Evolutionary conservation across 2,329 filamentous ascomycete species (phyloP).

Genomic region (Shiraia sp.): DNA sequence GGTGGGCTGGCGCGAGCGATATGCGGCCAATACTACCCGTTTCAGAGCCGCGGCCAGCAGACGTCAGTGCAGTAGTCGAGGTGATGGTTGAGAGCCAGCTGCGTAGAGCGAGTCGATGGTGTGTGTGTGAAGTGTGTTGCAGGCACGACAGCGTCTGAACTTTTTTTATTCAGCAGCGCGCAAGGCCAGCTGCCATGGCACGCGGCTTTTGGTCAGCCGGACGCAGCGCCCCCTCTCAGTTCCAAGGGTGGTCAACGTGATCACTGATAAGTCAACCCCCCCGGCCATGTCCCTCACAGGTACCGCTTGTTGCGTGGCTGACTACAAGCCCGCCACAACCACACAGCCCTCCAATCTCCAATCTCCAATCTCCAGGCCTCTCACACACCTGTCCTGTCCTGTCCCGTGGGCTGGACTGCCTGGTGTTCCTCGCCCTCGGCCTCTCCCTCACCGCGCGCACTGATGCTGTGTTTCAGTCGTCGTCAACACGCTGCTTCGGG

Average conservation of each 20-base stretch:
- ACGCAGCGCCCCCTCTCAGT: conserved; percentile 12
- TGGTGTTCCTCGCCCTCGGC: conserved; percentile 7
- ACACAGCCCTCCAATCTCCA: conserved; percentile 15
- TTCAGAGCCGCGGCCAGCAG: conserved; percentile 7
- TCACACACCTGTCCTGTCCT: no score
- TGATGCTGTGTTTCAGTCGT: conserved; percentile 21
- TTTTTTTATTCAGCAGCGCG: conserved; percentile 22
- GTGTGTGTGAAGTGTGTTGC: conserved; percentile 11
- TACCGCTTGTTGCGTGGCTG: conserved; percentile 21
- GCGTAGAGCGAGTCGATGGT: no score
- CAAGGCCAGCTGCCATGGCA: conserved; percentile 28
- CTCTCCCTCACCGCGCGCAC: conserved; percentile 9
- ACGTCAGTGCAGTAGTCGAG: conserved; percentile 3
- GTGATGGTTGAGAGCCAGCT: no score
- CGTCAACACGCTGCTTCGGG: conserved; percentile 6
- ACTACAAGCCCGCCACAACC: conserved; percentile 10
- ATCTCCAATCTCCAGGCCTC: no score
- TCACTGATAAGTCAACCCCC: conserved; percentile 20
- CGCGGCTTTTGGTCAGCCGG: conserved; percentile 26
- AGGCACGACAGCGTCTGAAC: conserved; percentile 16
- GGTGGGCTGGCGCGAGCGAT: conserved; percentile 15
- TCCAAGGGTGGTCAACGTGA: conserved; percentile 23
- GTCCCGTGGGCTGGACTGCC: conserved; percentile 11
- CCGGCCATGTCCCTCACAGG: conserved; percentile 16
- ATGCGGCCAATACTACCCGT: conserved; percentile 15